A percentile compares a stretch with the other conserved stretches of the same genome.
These are phyloP conservation scores for Euphorbia schlechtendalii DNA, from an alignment of 441 rosid genomes.

Conservation along the genomic window DNA sequence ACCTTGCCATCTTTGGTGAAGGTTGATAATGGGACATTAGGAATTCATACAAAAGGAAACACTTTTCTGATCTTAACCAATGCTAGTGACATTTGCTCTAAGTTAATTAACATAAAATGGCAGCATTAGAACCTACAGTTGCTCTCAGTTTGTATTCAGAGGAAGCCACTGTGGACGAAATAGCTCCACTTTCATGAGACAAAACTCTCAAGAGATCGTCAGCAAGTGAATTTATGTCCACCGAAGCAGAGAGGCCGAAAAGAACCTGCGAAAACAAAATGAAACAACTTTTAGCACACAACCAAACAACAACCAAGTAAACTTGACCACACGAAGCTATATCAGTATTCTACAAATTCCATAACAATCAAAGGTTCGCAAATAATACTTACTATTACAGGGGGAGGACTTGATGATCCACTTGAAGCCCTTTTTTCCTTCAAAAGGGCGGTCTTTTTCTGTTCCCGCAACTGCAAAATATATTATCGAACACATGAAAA, in stretches of 20 bases:
- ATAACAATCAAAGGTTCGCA: neutral
- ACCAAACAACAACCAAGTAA: neutral
- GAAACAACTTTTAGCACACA: neutral
- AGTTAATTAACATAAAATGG: neutral
- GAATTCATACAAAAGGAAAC: neutral
- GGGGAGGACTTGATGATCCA: conserved; percentile 61
- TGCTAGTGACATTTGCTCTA: neutral
- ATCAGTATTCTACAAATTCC: neutral
- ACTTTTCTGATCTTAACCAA: neutral
- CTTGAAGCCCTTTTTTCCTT: conserved; percentile 71
- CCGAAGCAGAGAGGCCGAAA: conserved; percentile 50
- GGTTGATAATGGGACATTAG: neutral
- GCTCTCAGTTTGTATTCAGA: conserved; percentile 63
- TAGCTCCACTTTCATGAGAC: conserved; percentile 31
- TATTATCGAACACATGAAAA: neutral
- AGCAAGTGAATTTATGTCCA: conserved; percentile 37
- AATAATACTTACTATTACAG: conserved; percentile 59
- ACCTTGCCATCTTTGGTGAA: neutral
- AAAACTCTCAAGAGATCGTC: conserved; percentile 41
- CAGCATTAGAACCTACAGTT: conserved; percentile 38
- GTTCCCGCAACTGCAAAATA: conserved; percentile 59
- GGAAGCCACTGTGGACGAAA: conserved; percentile 48
- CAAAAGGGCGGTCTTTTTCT: conserved; percentile 66
- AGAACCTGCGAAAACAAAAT: conserved; percentile 36
- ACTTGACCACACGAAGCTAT: neutral